Evolutionary conservation across 2,329 filamentous ascomycete species (phyloP).

Genomic region (Monilinia polystroma): DNA sequence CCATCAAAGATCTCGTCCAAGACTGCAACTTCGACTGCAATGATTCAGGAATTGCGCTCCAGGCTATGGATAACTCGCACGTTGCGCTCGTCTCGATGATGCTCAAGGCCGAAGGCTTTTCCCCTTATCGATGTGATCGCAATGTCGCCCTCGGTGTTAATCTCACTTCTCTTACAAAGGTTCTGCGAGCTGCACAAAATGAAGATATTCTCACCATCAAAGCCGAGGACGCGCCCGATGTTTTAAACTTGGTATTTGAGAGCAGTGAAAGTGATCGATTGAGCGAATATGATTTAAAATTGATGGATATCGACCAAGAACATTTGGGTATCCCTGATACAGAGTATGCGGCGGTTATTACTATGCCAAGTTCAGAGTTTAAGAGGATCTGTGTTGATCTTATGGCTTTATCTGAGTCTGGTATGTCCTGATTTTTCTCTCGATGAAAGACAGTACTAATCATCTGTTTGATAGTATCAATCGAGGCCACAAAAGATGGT

Average conservation of each 20-base stretch:
- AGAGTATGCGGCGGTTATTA: constrained; percentile 91
- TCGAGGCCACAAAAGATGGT: constrained; percentile 95
- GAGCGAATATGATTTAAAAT: constrained; percentile 98
- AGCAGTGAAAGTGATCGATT: constrained; percentile 82
- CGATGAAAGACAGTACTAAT: constrained; percentile 21
- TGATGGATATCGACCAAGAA: constrained; percentile 99
- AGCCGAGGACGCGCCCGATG: constrained; percentile 94
- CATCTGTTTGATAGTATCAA: constrained; percentile 66
- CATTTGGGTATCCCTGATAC: constrained; percentile 98
- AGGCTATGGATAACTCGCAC: constrained; percentile 99
- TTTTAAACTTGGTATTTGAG: constrained; percentile 94
- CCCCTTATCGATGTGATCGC: constrained; percentile 94
- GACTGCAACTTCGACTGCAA: constrained; percentile 99
- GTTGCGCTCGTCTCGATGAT: constrained; percentile 99
- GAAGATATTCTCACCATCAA: constrained; percentile 95
- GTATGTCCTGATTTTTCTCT: constrained; percentile 52
- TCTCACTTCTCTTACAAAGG: constrained; percentile 93
- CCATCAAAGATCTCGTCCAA: constrained; percentile 98
- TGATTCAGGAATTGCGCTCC: constrained; percentile 95
- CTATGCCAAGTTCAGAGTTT: constrained; percentile 87
- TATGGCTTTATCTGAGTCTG: constrained; percentile 89
- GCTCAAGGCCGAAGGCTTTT: constrained; percentile 93
- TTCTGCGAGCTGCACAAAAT: constrained; percentile 88
- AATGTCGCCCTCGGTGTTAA: constrained; percentile 99
- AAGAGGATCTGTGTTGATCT: constrained; percentile 93